A percentile compares a stretch with the other conserved stretches of the same genome.
Conservation (phyloP, 1,284 basidiomycete species). For the Irpex sp. region DNA sequence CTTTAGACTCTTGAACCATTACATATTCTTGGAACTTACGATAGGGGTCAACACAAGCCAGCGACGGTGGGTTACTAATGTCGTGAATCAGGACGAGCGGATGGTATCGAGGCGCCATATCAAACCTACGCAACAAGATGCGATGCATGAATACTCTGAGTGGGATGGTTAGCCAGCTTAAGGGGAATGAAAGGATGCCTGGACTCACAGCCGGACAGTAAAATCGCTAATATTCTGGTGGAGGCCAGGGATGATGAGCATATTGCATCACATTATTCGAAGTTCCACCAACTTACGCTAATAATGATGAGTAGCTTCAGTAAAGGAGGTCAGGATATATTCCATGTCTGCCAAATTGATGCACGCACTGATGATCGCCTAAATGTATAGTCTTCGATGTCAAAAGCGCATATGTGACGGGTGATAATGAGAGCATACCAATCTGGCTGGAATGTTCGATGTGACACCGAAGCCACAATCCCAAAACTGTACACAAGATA, state of each 20-base stretch:
- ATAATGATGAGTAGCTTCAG: neutral
- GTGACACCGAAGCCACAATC: neutral
- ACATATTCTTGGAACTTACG: neutral
- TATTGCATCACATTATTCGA: neutral
- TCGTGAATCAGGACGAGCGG: neutral
- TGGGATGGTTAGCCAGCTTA: neutral
- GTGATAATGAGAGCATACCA: neutral
- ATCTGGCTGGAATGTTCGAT: neutral
- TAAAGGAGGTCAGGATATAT: neutral
- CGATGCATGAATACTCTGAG: neutral
- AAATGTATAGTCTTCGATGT: neutral
- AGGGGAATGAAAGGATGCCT: neutral
- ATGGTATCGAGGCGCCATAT: neutral
- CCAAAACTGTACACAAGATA: neutral
- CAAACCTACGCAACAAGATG: neutral
- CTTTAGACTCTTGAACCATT: neutral
- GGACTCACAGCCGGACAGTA: neutral
- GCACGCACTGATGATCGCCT: neutral
- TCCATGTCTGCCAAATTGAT: neutral
- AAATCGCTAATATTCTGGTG: neutral
- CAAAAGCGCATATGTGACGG: neutral
- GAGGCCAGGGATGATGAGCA: neutral
- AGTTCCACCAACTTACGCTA: neutral
- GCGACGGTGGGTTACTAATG: neutral
- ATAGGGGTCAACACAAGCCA: neutral